Percentiles rank a stretch among this genome's conserved stretches.
phyloP scores from a whole-genome alignment of 805 yeast genomes.

The Sporopachydermia quercuum region DNA sequence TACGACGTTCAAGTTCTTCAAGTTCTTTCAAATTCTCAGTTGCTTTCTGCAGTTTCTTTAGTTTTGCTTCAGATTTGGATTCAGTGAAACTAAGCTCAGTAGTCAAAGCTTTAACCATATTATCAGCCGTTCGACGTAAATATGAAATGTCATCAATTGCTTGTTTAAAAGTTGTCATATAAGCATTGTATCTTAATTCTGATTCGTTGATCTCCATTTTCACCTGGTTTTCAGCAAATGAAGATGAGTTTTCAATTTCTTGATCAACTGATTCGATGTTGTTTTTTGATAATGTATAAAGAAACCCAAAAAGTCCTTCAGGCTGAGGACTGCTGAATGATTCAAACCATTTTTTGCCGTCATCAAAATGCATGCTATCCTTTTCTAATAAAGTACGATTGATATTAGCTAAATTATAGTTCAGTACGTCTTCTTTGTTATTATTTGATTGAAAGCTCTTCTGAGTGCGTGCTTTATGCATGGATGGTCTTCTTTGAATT shows the following conservation, averaged over 20 bases:
- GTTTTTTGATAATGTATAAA: too few relatives aligned
- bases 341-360: too few relatives aligned
- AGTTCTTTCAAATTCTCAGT: slow-evolving; percentile 6
- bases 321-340: too few relatives aligned
- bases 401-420: too few relatives aligned
- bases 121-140: background rate
- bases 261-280: too few relatives aligned
- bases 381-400: too few relatives aligned
- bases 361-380: too few relatives aligned
- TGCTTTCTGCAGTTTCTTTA: slow-evolving; percentile 13
- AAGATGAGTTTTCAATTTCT: background rate
- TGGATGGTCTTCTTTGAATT: too few relatives aligned
- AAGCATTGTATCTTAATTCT: background rate
- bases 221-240: background rate
- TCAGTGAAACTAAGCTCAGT: background rate
- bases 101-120: background rate
- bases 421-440: too few relatives aligned
- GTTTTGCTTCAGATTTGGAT: slow-evolving; percentile 2
- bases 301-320: too few relatives aligned
- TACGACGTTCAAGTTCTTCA: slow-evolving; percentile 12
- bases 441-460: too few relatives aligned
- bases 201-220: background rate
- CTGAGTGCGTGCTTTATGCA: too few relatives aligned
- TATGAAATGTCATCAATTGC: background rate
- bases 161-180: background rate